phyloP scores from a whole-genome alignment of 2,329 filamentous ascomycete species.

The Cladophialophora psammophila region DNA sequence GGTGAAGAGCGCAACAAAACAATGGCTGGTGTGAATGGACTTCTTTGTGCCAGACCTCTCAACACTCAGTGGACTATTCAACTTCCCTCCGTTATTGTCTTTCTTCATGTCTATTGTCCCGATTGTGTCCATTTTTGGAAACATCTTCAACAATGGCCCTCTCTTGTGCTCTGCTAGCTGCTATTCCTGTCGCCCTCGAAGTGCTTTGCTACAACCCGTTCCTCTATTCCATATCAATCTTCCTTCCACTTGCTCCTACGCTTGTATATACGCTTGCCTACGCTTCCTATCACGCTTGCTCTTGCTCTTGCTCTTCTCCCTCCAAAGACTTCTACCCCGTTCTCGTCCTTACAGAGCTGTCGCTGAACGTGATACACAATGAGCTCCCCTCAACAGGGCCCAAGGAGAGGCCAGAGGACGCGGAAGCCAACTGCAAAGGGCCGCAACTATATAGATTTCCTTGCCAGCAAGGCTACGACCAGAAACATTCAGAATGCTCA shows the following conservation, averaged over 20 bases:
- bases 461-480: neutral
- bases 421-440: slow-evolving; percentile 10
- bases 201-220: slow-evolving; percentile 14
- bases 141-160: slow-evolving; percentile 2
- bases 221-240: slow-evolving; percentile 2
- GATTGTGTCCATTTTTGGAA: slow-evolving; percentile 11
- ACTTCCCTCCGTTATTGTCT: slow-evolving; percentile 7
- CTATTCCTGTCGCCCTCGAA: slow-evolving; percentile 10
- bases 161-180: neutral
- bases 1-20: neutral
- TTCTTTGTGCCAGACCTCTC: slow-evolving; percentile 21
- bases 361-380: neutral
- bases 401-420: slow-evolving; percentile 4
- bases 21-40: neutral
- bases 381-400: slow-evolving; percentile 2
- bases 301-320: neutral
- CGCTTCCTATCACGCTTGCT: neutral
- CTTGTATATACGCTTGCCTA: no score
- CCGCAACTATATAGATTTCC: neutral
- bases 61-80: neutral
- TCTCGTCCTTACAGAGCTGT: neutral
- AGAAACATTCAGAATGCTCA: neutral
- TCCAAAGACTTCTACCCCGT: neutral
- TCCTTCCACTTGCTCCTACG: neutral
- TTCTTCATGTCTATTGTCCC: slow-evolving; percentile 8